Evolutionary conservation across 2,329 filamentous ascomycete genomes (phyloP).

Genomic region (Pseudogymnoascus sp.): DNA sequence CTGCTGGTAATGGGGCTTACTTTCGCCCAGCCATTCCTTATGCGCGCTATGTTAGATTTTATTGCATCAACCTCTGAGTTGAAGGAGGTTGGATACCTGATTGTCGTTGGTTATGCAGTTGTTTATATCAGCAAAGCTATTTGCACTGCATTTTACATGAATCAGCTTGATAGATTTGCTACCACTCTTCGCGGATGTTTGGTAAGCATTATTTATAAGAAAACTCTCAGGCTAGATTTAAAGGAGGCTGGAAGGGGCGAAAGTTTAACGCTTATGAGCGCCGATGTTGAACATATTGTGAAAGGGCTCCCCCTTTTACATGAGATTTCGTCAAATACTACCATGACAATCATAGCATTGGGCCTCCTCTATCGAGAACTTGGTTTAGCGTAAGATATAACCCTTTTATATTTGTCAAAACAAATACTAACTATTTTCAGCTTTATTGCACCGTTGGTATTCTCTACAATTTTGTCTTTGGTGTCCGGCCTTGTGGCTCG

Average conservation of each 20-base stretch:
- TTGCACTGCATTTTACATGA: neutral
- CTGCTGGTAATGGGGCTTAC: neutral
- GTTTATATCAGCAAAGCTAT: constrained; percentile 3
- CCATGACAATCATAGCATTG: constrained; percentile 23
- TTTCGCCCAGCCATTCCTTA: neutral
- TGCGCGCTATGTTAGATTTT: neutral
- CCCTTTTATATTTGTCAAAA: neutral
- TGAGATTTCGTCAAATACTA: constrained; percentile 26
- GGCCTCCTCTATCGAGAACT: constrained; percentile 25
- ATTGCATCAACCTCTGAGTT: neutral
- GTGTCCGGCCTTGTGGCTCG: neutral
- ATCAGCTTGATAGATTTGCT: constrained; percentile 15
- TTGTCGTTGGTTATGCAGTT: neutral
- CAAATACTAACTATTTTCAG: neutral
- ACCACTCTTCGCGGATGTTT: constrained; percentile 23
- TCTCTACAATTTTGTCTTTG: neutral
- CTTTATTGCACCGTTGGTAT: neutral
- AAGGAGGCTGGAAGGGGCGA: neutral
- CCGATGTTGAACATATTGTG: constrained; percentile 34
- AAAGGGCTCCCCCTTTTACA: constrained; percentile 26
- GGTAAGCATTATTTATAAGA: constrained; percentile 22
- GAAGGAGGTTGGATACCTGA: constrained; percentile 1
- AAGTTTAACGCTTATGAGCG: constrained; percentile 31
- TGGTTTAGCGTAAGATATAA: constrained; percentile 21
- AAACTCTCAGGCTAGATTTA: constrained; percentile 15